A percentile compares a stretch with the other conserved stretches of the same genome.
Conservation (phyloP, 2,329 filamentous ascomycete species). For the Colletotrichum horii region DNA sequence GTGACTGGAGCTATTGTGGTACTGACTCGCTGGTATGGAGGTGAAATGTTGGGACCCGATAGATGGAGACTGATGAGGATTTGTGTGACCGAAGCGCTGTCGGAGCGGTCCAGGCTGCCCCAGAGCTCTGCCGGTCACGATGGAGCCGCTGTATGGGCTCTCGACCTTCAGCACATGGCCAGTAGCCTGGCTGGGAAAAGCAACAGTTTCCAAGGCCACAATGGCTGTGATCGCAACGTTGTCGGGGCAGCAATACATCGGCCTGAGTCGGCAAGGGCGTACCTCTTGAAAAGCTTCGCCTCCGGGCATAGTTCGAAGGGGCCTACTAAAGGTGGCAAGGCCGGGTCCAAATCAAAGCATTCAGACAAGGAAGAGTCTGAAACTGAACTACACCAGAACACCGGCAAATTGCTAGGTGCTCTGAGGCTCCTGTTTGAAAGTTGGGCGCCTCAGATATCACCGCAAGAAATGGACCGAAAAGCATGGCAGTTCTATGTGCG, state of each 20-base stretch:
- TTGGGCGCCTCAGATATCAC: slow-evolving; percentile 69
- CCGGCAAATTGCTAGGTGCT: slow-evolving; percentile 72
- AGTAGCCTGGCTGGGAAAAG: slow-evolving; percentile 37
- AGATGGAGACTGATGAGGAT: slow-evolving; percentile 68
- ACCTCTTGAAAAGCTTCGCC: slow-evolving; percentile 63
- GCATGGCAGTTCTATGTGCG: slow-evolving; percentile 85
- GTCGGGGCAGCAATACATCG: slow-evolving; percentile 74
- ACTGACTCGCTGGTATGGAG: slow-evolving; percentile 67
- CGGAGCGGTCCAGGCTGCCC: slow-evolving; percentile 49
- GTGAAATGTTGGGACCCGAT: slow-evolving; percentile 65
- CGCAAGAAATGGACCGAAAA: slow-evolving; percentile 72
- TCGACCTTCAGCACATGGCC: slow-evolving; percentile 59
- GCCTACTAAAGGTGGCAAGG: slow-evolving; percentile 18
- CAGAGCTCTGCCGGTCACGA: neutral
- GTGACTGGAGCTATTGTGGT: slow-evolving; percentile 60
- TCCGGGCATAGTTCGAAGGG: neutral
- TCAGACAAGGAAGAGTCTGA: slow-evolving; percentile 36
- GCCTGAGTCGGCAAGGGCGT: slow-evolving; percentile 70
- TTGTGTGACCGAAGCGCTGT: slow-evolving; percentile 59
- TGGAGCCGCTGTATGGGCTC: slow-evolving; percentile 65
- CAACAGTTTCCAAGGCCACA: slow-evolving; percentile 4
- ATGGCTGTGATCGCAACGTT: slow-evolving; percentile 34
- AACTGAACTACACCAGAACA: slow-evolving; percentile 70
- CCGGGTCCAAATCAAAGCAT: neutral
- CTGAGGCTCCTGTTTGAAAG: slow-evolving; percentile 75